Conservation (phyloP, 1,139 yeast species). For the Yamadazyma atlantica region DNA sequence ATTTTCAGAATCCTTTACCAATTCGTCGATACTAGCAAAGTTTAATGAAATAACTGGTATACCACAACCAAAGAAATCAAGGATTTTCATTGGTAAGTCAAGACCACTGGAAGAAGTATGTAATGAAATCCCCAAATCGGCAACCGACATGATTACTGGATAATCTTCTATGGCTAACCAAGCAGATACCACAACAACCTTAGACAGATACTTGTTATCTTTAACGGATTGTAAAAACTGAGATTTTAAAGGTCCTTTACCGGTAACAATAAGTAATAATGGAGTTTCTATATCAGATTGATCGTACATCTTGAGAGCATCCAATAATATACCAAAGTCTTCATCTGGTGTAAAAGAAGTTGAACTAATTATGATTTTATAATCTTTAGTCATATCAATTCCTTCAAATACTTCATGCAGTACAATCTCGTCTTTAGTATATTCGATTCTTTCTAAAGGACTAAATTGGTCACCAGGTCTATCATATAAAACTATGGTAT, state of each 20-base stretch:
- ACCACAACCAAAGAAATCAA: conserved; percentile 96
- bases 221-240: conserved; percentile 48
- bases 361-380: conserved; percentile 72
- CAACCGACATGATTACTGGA: conserved; percentile 69
- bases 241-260: conserved; percentile 82
- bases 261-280: conserved; percentile 75
- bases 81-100: conserved; percentile 96
- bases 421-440: conserved; percentile 27
- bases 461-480: conserved; percentile 70
- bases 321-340: conserved; percentile 68
- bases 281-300: conserved; percentile 39
- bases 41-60: conserved; percentile 81
- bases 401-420: conserved; percentile 43
- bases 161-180: conserved; percentile 86
- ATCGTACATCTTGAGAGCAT: conserved; percentile 67
- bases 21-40: conserved; percentile 70
- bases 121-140: conserved; percentile 86
- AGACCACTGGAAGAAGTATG: conserved; percentile 92
- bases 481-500: conserved; percentile 59
- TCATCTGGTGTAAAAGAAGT: conserved; percentile 98
- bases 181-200: conserved; percentile 57
- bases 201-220: conserved; percentile 40
- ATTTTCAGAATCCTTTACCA: conserved; percentile 48
- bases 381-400: conserved; percentile 30
- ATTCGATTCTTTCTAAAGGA: conserved; percentile 35